Evolutionary conservation across 1,139 yeast species (phyloP), one percentile per base, ranked within the genome.

Genomic region (Scheffersomyces parashehatae): DNA sequence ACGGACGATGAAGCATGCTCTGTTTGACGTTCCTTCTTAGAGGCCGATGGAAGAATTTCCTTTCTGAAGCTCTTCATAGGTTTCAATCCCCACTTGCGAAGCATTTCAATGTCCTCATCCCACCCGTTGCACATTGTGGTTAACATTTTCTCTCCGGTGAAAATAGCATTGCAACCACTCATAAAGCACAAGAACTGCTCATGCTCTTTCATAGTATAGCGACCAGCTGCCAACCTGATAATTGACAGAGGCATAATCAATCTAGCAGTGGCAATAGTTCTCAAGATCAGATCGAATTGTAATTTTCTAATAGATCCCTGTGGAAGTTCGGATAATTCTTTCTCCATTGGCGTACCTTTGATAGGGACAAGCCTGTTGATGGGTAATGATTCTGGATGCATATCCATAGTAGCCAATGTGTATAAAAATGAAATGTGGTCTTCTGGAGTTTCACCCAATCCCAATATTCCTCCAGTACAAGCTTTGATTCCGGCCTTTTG

Each of bases 51-150:
- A 20, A 37, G 6, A 12, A 10, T 31, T 13, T 31, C 35, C 29
- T 49, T 41, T 29, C 40, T 44, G 49, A 79, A 79, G 48, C 84
- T 75, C 60, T 79, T 71, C 88, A 85, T 81, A 32, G 90, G 89
- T 50, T 63, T 69, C 54, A 85, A 62, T 0, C 95, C 95, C 93
- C 93, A 86, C 53, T 76, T 79, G 3, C 64, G 61, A 33, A 86
- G 67, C 88, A 86, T 81, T 8, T 65, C 74, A 50, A 76, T 83
- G 59, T 86, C 95, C 58, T 85, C 93, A 39, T 85, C 89, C 93
- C 93, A 86, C 3, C 90, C 91, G 50, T 82, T 83, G 60, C 95
- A 86, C 83, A 83, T 82, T 3, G 95, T 86, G 3, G 95, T 86
- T 48, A 86, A 67, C 93, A 86, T 86, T 54, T 78, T 82, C 62